These are phyloP conservation scores for Yarrowia porcina DNA, from an alignment of 805 yeast species.

Conservation along the genomic window DNA sequence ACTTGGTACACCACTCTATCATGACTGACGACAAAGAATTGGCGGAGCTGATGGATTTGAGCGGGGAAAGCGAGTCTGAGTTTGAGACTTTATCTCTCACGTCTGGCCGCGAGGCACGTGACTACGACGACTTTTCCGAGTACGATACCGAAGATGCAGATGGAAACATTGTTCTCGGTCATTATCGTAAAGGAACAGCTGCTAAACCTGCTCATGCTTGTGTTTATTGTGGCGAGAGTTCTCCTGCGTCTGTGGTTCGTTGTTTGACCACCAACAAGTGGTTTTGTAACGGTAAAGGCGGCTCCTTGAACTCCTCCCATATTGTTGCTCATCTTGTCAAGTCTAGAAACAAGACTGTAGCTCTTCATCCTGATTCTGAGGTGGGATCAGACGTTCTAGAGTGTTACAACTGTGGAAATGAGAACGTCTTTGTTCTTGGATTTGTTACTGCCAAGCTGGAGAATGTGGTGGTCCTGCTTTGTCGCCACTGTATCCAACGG, in stretches of 20 bases:
- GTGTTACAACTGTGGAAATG: conserved; percentile 86
- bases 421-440: conserved; percentile 76
- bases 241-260: conserved; percentile 62
- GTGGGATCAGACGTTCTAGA: conserved; percentile 84
- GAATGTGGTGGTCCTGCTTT: conserved; percentile 78
- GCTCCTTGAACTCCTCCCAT: conserved; percentile 63
- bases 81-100: conserved; percentile 1
- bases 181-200: too few species aligned
- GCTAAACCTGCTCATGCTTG: conserved; percentile 9
- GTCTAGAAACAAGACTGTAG: conserved; percentile 69
- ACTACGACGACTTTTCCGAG: background rate
- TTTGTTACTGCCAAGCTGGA: conserved; percentile 84
- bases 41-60: background rate
- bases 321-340: conserved; percentile 81
- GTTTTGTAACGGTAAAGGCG: conserved; percentile 76
- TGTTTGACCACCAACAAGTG: conserved; percentile 77
- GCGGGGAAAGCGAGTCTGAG: background rate
- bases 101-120: background rate
- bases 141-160: background rate
- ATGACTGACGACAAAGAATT: conserved; percentile 10
- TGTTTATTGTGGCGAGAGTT: conserved; percentile 69
- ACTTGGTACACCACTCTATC: background rate
- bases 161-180: background rate
- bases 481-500: conserved; percentile 73
- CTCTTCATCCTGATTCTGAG: conserved; percentile 74